Conservation (phyloP, 2,329 filamentous ascomycete species). For the Alternaria panax region DNA sequence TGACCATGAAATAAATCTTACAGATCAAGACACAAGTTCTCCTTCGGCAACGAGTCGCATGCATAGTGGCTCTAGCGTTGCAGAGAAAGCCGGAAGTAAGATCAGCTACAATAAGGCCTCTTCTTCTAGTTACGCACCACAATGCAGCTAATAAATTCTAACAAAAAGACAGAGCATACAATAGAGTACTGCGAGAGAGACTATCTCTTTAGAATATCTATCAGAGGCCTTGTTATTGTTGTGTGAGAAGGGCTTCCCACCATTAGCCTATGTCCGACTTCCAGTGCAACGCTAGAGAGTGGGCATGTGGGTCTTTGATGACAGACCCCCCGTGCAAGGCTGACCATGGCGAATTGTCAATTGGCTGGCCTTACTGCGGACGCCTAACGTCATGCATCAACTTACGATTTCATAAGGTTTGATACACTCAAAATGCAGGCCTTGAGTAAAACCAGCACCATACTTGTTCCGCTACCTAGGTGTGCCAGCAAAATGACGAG, state of each 20-base stretch:
- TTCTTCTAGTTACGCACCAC: too few relatives aligned
- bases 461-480: not conserved
- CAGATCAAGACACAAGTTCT: not conserved
- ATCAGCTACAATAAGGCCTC: too few relatives aligned
- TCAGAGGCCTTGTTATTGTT: too few relatives aligned
- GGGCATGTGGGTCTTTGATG: not conserved
- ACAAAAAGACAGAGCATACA: too few relatives aligned
- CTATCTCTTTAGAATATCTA: too few relatives aligned
- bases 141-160: too few relatives aligned
- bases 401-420: not conserved
- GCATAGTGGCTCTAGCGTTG: not conserved
- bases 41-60: not conserved
- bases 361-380: conserved; percentile 11
- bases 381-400: conserved; percentile 4
- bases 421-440: not conserved
- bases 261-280: too few relatives aligned
- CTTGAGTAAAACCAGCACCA: not conserved
- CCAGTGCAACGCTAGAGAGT: too few relatives aligned
- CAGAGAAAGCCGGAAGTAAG: too few relatives aligned
- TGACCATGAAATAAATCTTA: not conserved
- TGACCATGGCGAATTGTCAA: not conserved
- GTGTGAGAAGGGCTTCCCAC: too few relatives aligned
- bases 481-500: not conserved
- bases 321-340: not conserved
- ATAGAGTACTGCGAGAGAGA: too few relatives aligned